A percentile compares a stretch with the other conserved stretches of the same genome.
These are phyloP conservation scores for Eucalyptus rudis DNA, from an alignment of 345 rosid species.

Conservation along the genomic window DNA sequence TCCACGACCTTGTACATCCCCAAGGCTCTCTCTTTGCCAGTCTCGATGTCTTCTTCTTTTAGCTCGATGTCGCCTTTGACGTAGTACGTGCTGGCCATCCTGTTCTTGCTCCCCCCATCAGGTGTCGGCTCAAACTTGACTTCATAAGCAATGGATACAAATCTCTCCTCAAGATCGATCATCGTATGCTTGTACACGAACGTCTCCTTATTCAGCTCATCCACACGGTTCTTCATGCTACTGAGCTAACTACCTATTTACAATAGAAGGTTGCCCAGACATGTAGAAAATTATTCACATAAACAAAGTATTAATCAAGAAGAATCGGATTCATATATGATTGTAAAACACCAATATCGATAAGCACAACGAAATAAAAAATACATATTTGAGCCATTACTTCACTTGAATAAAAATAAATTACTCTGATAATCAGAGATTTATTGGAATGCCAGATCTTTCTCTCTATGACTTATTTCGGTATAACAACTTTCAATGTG, in stretches of 20 bases:
- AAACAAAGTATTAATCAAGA: too few species aligned
- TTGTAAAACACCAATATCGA: too few species aligned
- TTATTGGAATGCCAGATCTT: too few species aligned
- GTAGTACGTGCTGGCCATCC: slow-evolving; percentile 17
- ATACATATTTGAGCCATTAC: too few species aligned
- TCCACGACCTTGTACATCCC: slow-evolving; percentile 19
- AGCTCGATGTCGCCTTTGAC: slow-evolving; percentile 5
- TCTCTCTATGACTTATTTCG: too few species aligned
- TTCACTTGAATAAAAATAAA: too few species aligned
- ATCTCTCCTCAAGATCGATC: slow-evolving; percentile 18
- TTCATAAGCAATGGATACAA: slow-evolving; percentile 8
- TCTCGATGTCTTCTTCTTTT: slow-evolving; percentile 10
- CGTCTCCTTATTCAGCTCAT: slow-evolving; percentile 5
- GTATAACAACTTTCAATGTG: too few species aligned
- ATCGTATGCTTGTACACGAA: slow-evolving; percentile 10
- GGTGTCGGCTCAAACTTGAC: slow-evolving; percentile 3
- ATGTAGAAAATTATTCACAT: too few species aligned
- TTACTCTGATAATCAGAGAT: too few species aligned
- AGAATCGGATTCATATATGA: too few species aligned
- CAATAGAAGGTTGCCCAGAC: background rate
- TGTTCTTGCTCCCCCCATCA: slow-evolving; percentile 19
- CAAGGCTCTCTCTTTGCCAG: slow-evolving; percentile 14
- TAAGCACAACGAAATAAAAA: too few species aligned
- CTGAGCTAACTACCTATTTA: slow-evolving; percentile 6
- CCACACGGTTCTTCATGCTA: slow-evolving; percentile 8